Evolutionary conservation across 2,329 filamentous ascomycete species (phyloP), one percentile per base, ranked within the genome.

Genomic region (Colletotrichum tabaci): DNA sequence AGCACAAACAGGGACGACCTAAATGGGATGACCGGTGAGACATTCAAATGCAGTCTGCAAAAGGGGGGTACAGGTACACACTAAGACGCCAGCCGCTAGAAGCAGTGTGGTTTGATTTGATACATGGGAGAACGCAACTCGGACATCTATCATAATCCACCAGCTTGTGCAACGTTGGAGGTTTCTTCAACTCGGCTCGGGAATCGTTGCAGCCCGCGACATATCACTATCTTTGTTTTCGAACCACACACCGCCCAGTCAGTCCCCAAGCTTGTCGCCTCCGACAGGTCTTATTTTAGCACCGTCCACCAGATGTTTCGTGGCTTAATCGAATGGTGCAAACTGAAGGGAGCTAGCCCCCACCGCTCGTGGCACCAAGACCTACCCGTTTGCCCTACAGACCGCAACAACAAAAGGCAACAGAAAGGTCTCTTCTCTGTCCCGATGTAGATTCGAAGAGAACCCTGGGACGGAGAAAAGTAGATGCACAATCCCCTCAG

Each of bases 271-370:
- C 47, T 60, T 47, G 30, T 50, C 18, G 49, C 49, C 35, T 46
- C 35, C 35, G 42, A 56, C 21, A 67, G 15, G 26, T 44, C 63
- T 66, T 61, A 40, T 50, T 67, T 71, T 61, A 61, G 67, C 47
- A 70, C 18, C 21, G 3, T 56, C 53, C 55, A 16, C 49, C 15
- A 38, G 55, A 21, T 35, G 49, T 18, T 56, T 44, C 49, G 21
- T 66, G 16, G 42, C 67, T 44, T 42, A 35, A 49, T 49, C 40
- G 49, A 70, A 42, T 56, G 26, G 49, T 23, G 40, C 38, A 50
- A 52, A 61, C n/a, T 56, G 56, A 61, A 58, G n/a, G 67, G 40
- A 52, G 35, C 66, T 64, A 57, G 23, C n/a, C 44, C 44, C 61
- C 53, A 23, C 61, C 47, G 42, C 23, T 44, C 13, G 21, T 42